Base-by-base conservation (phyloP, 352 stramenopile genomes). In the Plasmopara muralis region DNA sequence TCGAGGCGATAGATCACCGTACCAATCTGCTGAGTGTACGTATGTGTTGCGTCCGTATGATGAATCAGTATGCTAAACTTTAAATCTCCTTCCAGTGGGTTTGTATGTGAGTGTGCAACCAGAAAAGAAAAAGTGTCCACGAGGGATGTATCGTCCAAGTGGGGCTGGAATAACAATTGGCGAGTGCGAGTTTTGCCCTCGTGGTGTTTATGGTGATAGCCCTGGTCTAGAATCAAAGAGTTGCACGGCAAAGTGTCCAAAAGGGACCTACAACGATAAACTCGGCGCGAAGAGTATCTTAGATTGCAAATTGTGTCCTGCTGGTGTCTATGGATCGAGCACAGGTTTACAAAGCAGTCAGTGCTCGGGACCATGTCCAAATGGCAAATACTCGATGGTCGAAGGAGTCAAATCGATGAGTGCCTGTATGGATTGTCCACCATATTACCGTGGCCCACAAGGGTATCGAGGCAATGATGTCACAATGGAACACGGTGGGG, bases 101-200 rank as follows among this genome's bases (percentile, higher is more conserved):
- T 60, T 85, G 55, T 74, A 79, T 45, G 55, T 69, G 41, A 74
- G 79, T n/a, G 51, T 85, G 8, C 79, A 87, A 41, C 72, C 74
- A 1, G 59, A 46, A 18, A 56, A 71, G 0, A 49, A 66, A 1
- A 43, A 64, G 6, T 91, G 80, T 42, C 80, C 80, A 9, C 51
- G 68, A 47, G 80, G 80, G 14, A 89, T 84, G 70, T 91, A 89
- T 20, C 77, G 77, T 6, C 62, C 63, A 1, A 60, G 64, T 18
- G 70, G 66, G 1, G 68, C 43, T 2, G 80, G 77, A 0, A 74
- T 70, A 10, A 72, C 69, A 3, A 35, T 81, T 2, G 68, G 62
- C 2, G 80, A 91, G 55, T 91, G 80, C 51, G 72, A 81, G 29
- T 74, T 74, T 40, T 91, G 80, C 45, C 80, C 80, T 7, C 77